Evolutionary conservation across 495 filamentous ascomycete species (phyloP).

Genomic region (Tetracladium marchalianum): DNA sequence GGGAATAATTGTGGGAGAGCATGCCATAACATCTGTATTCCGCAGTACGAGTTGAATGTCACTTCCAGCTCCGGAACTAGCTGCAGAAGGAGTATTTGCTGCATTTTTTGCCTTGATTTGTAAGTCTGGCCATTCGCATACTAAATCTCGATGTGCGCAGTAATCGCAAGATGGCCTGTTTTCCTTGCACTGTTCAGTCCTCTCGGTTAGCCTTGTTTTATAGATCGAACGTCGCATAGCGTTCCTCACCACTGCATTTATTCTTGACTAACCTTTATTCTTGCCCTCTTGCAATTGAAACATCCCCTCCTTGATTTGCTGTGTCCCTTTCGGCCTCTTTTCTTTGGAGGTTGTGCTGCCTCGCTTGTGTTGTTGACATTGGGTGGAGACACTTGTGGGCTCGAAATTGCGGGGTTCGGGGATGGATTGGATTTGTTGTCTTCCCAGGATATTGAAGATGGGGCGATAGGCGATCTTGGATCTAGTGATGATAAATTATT

Average conservation of each 20-base stretch:
- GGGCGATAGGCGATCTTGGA: too few species aligned
- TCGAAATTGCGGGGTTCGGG: too few species aligned
- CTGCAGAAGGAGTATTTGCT: background rate
- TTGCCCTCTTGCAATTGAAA: constrained; percentile 52
- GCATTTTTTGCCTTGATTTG: constrained; percentile 19
- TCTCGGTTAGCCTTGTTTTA: background rate
- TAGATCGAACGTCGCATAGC: background rate
- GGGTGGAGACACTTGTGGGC: too few species aligned
- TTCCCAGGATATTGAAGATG: too few species aligned
- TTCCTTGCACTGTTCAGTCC: constrained; percentile 42
- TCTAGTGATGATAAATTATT: too few species aligned
- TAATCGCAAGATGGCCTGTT: constrained; percentile 46
- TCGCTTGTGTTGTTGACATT: too few species aligned
- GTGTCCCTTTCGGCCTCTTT: constrained; percentile 28
- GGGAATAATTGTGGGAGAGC: constrained; percentile 11
- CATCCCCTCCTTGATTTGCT: constrained; percentile 55
- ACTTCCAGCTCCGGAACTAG: background rate
- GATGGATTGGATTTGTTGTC: too few species aligned
- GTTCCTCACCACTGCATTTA: background rate
- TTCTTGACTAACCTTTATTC: constrained; percentile 45
- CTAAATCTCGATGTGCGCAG: constrained; percentile 44
- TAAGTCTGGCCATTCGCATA: constrained; percentile 45
- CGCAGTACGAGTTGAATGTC: constrained; percentile 2
- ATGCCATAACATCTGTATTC: background rate
- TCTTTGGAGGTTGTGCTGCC: background rate